Evolutionary conservation across 192 early-diverging fungal genomes (phyloP).

Genomic region (Backusella circina): DNA sequence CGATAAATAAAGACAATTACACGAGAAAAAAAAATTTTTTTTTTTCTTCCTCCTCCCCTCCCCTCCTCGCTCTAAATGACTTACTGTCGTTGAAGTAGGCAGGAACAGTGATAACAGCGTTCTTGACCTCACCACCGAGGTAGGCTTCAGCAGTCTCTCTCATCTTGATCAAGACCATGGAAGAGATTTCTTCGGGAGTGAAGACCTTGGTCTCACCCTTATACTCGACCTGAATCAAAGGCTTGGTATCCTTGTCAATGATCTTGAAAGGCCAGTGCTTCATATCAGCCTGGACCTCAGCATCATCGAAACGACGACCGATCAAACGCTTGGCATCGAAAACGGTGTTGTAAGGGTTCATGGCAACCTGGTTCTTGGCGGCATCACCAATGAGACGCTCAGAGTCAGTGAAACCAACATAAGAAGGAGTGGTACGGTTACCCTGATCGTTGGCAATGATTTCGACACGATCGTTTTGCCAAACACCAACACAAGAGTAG

Average conservation of each 20-base stretch:
- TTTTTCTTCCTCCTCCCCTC: no score
- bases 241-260: conserved; percentile 85
- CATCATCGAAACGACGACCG: conserved; percentile 89
- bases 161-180: conserved; percentile 88
- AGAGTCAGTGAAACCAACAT: conserved; percentile 94
- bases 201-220: conserved; percentile 97
- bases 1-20: neutral
- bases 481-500: conserved; percentile 89
- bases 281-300: conserved; percentile 98
- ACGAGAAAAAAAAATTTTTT: neutral
- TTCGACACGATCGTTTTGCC: conserved; percentile 73
- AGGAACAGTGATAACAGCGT: conserved; percentile 96
- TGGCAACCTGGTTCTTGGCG: conserved; percentile 94
- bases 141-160: conserved; percentile 74
- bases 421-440: conserved; percentile 98
- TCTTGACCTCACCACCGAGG: conserved; percentile 80
- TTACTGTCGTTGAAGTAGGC: conserved; percentile 81
- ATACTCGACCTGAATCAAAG: conserved; percentile 88
- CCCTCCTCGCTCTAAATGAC: no score
- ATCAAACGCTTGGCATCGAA: conserved; percentile 96
- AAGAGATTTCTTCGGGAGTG: conserved; percentile 98
- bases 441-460: conserved; percentile 99
- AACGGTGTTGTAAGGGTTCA: conserved; percentile 89
- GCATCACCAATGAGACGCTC: conserved; percentile 99
- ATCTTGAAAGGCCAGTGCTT: conserved; percentile 98